Evolutionary conservation across 2,329 filamentous ascomycete species (phyloP), one percentile per base, ranked within the genome.

Genomic region (Claviceps spartinae): DNA sequence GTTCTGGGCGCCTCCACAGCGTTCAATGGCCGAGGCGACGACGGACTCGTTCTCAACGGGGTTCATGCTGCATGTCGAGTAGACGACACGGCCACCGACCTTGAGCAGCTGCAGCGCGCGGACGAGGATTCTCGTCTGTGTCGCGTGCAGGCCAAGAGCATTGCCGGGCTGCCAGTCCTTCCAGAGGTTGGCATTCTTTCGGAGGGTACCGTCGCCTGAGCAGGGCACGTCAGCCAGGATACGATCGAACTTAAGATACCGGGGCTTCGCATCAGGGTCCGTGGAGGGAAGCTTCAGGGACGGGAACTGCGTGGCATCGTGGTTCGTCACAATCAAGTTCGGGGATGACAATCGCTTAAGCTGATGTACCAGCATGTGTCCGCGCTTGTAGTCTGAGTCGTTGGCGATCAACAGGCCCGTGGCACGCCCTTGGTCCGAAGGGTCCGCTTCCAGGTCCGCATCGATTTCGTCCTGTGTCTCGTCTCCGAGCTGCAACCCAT

Each of bases 61-160:
- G 70, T 98, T 98, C 86, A 98, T 88, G 68, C 89, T 96, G 76
- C 93, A 98, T 20, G 93, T 98, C 3, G 91, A 97, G 72, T 97
- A 98, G 50, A 98, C 91, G 30, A 97, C 87, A 56, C 90, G 82
- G 49, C 93, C 93, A 42, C 93, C 91, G 52, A 88, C 85, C 74
- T 96, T 97, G 58, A 98, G 80, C 82, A 98, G 88, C 70, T 97
- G 91, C 49, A 98, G 76, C 36, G 93, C 88, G 55, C 93, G 84
- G 52, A 95, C 86, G 48, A 98, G 74, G 59, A 98, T 98, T 47
- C 91, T 79, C 45, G 88, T 78, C 69, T 98, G 93, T 1, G 88
- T 94, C 37, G 81, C 72, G 67, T 96, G 86, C 37, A 98, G 77
- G 24, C 91, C 93, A 50, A 97, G 75, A 3, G 85, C 91, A 63